Conservation (phyloP, 2,329 filamentous ascomycete genomes). For the Botrytis fragariae region DNA sequence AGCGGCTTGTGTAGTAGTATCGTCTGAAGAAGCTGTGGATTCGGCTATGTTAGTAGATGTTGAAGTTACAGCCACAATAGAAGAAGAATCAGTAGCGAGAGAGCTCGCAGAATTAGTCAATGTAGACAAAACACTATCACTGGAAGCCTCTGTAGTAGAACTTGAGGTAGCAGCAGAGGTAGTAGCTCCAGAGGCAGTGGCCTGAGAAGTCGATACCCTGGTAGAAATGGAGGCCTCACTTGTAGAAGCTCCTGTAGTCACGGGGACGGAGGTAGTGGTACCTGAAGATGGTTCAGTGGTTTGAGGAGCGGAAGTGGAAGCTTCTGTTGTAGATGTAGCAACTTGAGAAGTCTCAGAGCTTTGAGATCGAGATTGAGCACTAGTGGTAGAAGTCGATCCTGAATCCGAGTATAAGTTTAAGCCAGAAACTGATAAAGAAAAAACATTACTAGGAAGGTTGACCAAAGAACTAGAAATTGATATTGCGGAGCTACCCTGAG, state of each 20-base stretch:
- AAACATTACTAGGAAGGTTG: slow-evolving; percentile 10
- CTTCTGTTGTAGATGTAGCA: background rate
- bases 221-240: slow-evolving; percentile 17
- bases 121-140: slow-evolving; percentile 22
- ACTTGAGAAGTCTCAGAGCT: slow-evolving; percentile 16
- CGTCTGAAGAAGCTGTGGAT: slow-evolving; percentile 22
- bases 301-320: slow-evolving; percentile 7
- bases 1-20: slow-evolving; percentile 20
- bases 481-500: background rate
- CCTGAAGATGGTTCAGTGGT: slow-evolving; percentile 1
- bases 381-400: slow-evolving; percentile 20
- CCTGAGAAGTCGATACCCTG: slow-evolving; percentile 13
- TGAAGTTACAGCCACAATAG: slow-evolving; percentile 21
- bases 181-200: slow-evolving; percentile 23
- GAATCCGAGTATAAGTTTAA: slow-evolving; percentile 23
- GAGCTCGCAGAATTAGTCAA: slow-evolving; percentile 21
- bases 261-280: background rate
- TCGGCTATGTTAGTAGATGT: slow-evolving; percentile 21
- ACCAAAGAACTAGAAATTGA: slow-evolving; percentile 13
- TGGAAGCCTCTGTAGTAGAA: slow-evolving; percentile 27
- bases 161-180: slow-evolving; percentile 22
- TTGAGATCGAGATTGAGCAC: slow-evolving; percentile 11
- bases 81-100: slow-evolving; percentile 19
- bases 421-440: slow-evolving; percentile 15
- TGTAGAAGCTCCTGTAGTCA: slow-evolving; percentile 17